Percentiles rank a stretch among this genome's conserved stretches.
These are phyloP conservation scores for Capronia epimyces DNA, from an alignment of 2,329 filamentous ascomycete genomes.

Conservation along the genomic window DNA sequence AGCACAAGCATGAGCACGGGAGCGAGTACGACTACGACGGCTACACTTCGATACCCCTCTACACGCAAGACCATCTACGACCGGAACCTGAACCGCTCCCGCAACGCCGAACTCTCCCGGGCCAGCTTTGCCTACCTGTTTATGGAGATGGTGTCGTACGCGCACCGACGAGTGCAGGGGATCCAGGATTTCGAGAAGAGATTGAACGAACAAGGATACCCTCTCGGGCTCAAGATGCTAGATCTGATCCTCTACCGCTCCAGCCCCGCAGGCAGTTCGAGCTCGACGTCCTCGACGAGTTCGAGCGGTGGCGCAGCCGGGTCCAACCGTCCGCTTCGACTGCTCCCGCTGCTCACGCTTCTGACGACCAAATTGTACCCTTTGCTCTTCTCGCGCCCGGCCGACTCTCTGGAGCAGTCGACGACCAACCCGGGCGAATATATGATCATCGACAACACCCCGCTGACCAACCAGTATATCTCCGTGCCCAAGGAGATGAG, in stretches of 20 bases:
- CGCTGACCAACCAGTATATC: constrained; percentile 89
- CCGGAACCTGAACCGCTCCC: constrained; percentile 82
- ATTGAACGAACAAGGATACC: constrained; percentile 85
- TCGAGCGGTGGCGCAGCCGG: constrained; percentile 46
- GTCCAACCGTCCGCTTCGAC: constrained; percentile 73
- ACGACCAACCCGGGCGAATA: constrained; percentile 87
- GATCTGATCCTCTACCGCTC: constrained; percentile 87
- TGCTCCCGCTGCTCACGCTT: constrained; percentile 88
- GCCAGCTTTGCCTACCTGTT: constrained; percentile 95
- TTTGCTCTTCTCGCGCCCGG: constrained; percentile 83
- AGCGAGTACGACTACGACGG: too few species aligned
- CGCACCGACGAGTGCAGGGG: constrained; percentile 80
- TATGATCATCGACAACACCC: constrained; percentile 99
- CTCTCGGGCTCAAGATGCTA: constrained; percentile 86
- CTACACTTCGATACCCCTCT: constrained; percentile 71
- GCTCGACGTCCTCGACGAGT: constrained; percentile 72
- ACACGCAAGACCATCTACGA: constrained; percentile 98
- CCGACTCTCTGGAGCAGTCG: constrained; percentile 87
- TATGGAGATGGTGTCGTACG: constrained; percentile 92
- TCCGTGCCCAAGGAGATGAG: constrained; percentile 92
- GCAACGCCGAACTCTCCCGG: constrained; percentile 82
- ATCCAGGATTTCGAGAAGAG: constrained; percentile 91
- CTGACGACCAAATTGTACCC: constrained; percentile 90
- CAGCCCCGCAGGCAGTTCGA: constrained; percentile 75
- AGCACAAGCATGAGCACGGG: constrained; percentile 45